Base-by-base conservation (phyloP, 2,329 filamentous ascomycete species). In the Botrytis paeoniae region DNA sequence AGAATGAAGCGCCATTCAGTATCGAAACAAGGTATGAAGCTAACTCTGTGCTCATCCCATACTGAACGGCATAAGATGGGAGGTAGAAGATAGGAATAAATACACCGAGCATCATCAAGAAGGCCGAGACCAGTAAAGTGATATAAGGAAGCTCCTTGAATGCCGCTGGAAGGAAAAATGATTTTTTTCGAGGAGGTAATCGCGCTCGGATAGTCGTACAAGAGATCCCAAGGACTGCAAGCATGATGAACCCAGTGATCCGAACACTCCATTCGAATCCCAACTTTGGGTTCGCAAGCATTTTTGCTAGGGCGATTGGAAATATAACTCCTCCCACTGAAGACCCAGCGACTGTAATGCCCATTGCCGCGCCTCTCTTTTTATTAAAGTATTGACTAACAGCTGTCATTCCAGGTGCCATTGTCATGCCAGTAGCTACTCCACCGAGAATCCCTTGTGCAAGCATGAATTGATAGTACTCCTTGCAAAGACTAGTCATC, bases 21-120 rank as follows among this genome's bases (percentile, higher is more conserved):
- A 89, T 84, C 0, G 86, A 78, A 32, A 89, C 78, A 16, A 89
- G 80, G 75, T 89, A 88, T 22, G 81, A 80, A 1, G 86, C 83
- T 2, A 89, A 80, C 10, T 80, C 75, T 1, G 78, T 59, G 73
- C 82, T 81, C 81, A 89, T 86, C 54, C 86, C 86, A 63, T 83
- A 81, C 2, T 79, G 73, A 45, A 83, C 76, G 0, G 85, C 86
- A 70, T 86, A 80, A 1, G 85, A 73, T 48, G 72, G 73, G 4
- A 78, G 78, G 73, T 84, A 89, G 74, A 83, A 85, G 73, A 86
- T 83, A 4, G 87, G 87, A 20, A 87, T 78, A 76, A 87, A 87
- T 71, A 86, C 83, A 41, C 86, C 86, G 35, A 82, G 78, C 77
- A 83, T 82, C 77, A 86, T 79, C 74, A 85, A 76, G 37, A 63